phyloP scores from a whole-genome alignment of 768 basidiomycete species.

The Tulasnella sp. region DNA sequence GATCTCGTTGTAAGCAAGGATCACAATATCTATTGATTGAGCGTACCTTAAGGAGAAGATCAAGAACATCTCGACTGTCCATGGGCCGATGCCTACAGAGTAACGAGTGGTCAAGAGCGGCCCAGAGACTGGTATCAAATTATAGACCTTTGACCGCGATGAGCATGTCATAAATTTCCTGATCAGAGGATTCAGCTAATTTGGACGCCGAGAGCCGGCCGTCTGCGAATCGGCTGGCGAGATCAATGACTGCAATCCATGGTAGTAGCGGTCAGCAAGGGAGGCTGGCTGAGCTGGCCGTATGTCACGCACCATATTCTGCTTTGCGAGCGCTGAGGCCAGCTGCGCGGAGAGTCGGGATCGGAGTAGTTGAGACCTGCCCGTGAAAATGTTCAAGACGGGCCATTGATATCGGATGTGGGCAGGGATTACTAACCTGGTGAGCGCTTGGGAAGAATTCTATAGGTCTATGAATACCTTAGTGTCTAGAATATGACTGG shows the following conservation, averaged over 20 bases:
- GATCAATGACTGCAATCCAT: conserved; percentile 49
- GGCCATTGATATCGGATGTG: no score
- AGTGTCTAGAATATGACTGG: background rate
- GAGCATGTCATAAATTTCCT: conserved; percentile 63
- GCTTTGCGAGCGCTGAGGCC: conserved; percentile 80
- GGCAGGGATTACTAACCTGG: no score
- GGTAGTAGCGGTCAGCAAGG: background rate
- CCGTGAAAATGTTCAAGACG: no score
- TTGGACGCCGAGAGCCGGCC: conserved; percentile 66
- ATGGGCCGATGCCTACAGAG: conserved; percentile 13
- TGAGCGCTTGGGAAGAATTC: conserved; percentile 60
- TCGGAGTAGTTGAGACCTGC: conserved; percentile 51
- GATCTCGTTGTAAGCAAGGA: no score
- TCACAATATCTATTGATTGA: no score
- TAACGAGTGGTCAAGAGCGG: background rate
- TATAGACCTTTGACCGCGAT: conserved; percentile 63
- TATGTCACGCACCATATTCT: conserved; percentile 56
- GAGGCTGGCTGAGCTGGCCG: background rate
- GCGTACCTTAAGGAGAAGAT: conserved; percentile 62
- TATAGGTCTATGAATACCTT: conserved; percentile 8
- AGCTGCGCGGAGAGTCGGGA: conserved; percentile 50
- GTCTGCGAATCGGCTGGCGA: conserved; percentile 70
- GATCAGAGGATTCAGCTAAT: conserved; percentile 58
- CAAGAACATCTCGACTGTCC: conserved; percentile 80
- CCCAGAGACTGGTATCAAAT: background rate